Percentiles rank a stretch among this genome's conserved stretches.
phyloP scores from a whole-genome alignment of 148 eudicot species.

The Suaeda aralocaspica region DNA sequence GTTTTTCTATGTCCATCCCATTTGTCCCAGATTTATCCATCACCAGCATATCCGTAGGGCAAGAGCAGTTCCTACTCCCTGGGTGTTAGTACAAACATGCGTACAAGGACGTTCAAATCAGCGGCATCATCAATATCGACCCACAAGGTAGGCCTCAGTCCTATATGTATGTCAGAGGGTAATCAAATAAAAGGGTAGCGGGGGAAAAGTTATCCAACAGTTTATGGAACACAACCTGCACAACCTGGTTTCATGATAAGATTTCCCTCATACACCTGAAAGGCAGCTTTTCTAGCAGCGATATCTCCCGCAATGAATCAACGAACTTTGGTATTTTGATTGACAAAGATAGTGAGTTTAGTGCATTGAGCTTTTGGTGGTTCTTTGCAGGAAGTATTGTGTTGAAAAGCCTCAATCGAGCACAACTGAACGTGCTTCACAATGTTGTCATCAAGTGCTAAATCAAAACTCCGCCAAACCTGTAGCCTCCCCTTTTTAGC shows the following conservation, averaged over 20 bases:
- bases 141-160: neutral
- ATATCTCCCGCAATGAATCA: slow-evolving; percentile 31
- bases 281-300: slow-evolving; percentile 37
- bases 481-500: slow-evolving; percentile 13
- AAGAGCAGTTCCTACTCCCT: slow-evolving; percentile 28
- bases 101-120: slow-evolving; percentile 24
- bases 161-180: too few species aligned
- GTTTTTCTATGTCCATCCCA: neutral
- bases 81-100: slow-evolving; percentile 28
- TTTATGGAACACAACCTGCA: slow-evolving; percentile 25
- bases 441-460: neutral
- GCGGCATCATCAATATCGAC: slow-evolving; percentile 30
- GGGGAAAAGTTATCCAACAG: neutral
- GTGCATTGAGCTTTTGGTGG: slow-evolving; percentile 19
- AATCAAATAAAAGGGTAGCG: neutral
- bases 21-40: slow-evolving; percentile 30
- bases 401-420: slow-evolving; percentile 24
- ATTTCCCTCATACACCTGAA: slow-evolving; percentile 45
- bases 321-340: slow-evolving; percentile 32
- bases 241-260: slow-evolving; percentile 37
- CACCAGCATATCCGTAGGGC: slow-evolving; percentile 35
- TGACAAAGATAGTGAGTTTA: slow-evolving; percentile 30
- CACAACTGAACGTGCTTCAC: slow-evolving; percentile 20
- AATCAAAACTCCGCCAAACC: slow-evolving; percentile 22
- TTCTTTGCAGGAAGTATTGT: slow-evolving; percentile 22